These are phyloP conservation scores for Puccinia polysora DNA, from an alignment of 1,284 basidiomycete genomes.

Conservation along the genomic window DNA sequence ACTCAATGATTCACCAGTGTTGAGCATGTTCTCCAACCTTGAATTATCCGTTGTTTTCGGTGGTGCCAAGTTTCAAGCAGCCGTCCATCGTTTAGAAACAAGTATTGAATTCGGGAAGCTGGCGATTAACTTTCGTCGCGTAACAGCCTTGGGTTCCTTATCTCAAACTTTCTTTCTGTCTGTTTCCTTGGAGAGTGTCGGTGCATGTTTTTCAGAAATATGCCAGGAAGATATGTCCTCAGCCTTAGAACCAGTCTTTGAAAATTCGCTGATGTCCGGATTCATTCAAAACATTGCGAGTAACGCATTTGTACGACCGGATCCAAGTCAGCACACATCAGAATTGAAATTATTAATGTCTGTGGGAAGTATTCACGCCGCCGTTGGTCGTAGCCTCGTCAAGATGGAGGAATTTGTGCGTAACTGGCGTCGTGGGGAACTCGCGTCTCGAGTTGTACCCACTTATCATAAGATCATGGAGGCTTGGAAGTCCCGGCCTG, in stretches of 20 bases:
- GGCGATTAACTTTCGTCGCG: not conserved
- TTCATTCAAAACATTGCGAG: constrained; percentile 3
- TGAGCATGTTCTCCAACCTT: constrained; percentile 7
- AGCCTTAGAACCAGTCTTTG: not conserved
- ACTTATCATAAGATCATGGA: constrained; percentile 29
- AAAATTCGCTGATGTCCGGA: constrained; percentile 24
- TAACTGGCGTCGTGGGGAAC: constrained; percentile 18
- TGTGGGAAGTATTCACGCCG: constrained; percentile 2
- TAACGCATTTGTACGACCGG: constrained; percentile 4
- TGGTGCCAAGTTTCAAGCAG: constrained; percentile 16
- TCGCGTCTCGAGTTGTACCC: constrained; percentile 22
- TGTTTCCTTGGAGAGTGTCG: constrained; percentile 9
- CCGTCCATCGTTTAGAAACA: constrained; percentile 7
- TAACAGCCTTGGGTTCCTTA: not conserved
- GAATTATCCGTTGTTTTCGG: constrained; percentile 21
- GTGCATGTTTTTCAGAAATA: constrained; percentile 20
- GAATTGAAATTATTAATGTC: not conserved
- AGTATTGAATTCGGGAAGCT: constrained; percentile 17
- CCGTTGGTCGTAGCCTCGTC: constrained; percentile 29
- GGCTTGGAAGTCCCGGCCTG: constrained; percentile 19
- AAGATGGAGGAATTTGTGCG: constrained; percentile 33
- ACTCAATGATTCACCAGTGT: too few species aligned
- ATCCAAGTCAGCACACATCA: not conserved
- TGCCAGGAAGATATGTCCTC: not conserved
- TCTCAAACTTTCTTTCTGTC: not conserved